These are phyloP conservation scores for Teratosphaeria destructans DNA, from an alignment of 2,329 filamentous ascomycete genomes.

Conservation along the genomic window DNA sequence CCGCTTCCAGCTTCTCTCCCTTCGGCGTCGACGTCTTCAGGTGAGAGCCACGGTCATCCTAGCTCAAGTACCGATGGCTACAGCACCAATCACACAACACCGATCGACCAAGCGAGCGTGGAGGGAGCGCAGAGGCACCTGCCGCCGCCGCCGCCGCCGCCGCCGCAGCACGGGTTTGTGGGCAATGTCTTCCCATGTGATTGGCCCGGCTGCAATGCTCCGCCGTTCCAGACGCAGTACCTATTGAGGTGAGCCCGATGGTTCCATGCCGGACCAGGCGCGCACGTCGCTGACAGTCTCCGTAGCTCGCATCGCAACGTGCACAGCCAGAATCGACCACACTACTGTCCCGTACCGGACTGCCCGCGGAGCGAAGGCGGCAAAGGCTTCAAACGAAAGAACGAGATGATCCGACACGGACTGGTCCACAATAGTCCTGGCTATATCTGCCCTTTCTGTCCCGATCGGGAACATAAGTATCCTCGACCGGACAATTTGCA, in stretches of 20 bases:
- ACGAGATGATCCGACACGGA: constrained; percentile 65
- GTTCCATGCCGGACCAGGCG: neutral
- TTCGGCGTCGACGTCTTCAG: constrained; percentile 19
- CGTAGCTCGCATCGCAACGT: constrained; percentile 60
- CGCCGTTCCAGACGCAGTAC: constrained; percentile 67
- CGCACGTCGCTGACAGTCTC: neutral
- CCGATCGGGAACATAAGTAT: constrained; percentile 86
- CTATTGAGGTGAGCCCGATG: constrained; percentile 50
- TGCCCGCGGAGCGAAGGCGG: constrained; percentile 52
- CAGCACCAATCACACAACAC: constrained; percentile 27
- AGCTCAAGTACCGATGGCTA: constrained; percentile 23
- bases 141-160: constrained; percentile 23
- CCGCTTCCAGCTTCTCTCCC: constrained; percentile 15
- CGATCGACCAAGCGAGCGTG: constrained; percentile 21
- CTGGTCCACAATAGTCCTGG: constrained; percentile 89
- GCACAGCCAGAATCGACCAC: constrained; percentile 52
- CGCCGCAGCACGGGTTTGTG: constrained; percentile 24
- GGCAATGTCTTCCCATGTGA: constrained; percentile 47
- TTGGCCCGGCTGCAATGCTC: constrained; percentile 56
- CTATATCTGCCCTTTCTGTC: constrained; percentile 93
- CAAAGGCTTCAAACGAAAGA: constrained; percentile 58
- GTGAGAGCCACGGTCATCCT: constrained; percentile 20
- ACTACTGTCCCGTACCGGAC: constrained; percentile 50
- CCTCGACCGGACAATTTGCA: constrained; percentile 92
- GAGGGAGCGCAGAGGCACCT: constrained; percentile 20